Evolutionary conservation across 2,329 filamentous ascomycete species (phyloP), one percentile per base, ranked within the genome.

Genomic region (Orbilia brochopaga): DNA sequence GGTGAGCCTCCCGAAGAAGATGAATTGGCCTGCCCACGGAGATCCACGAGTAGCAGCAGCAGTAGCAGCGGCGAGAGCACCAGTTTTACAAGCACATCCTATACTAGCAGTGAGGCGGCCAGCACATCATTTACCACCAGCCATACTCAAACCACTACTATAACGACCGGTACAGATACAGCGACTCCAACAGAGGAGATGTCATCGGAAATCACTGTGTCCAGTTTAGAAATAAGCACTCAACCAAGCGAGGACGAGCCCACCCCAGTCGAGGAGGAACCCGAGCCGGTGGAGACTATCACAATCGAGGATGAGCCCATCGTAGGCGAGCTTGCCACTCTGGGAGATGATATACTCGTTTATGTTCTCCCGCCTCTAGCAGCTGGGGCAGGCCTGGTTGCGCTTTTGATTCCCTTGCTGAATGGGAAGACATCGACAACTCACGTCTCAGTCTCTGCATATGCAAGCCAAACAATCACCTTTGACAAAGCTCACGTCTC

Each of bases 391-490:
- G 40, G 37, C 7, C 5, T 50, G 32, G 46, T 50, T 11, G 8
- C 48, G 24, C 5, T 59, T 10, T 8, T 21, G 10, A 5, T 59
- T 6, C 42, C 56, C 8, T 13, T 59, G 32, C 3, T 32, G 30
- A n/a, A 24, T 37, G 56, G 56, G 19, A 27, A 32, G 6, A 59
- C 42, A 4, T 51, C 46, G 5, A 59, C 56, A n/a, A 27, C 30
- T 19, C 42, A 15, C 8, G 24, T 51, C 8, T 48, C 42, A 35
- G 35, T 35, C 7, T n/a, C 23, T 13, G 42, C 15, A 13, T 51
- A 59, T 24, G 32, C 23, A 17, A 59, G 21, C 15, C 19, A 59
- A 4, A 59, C 56, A 4, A 32, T 59, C 44, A 50, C 23, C n/a
- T 2, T 59, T 59, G 15, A 35, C 42, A 1, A n/a, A n/a, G n/a